Base-by-base conservation (phyloP, 1,139 yeast genomes). In the Candida mesenterica region DNA sequence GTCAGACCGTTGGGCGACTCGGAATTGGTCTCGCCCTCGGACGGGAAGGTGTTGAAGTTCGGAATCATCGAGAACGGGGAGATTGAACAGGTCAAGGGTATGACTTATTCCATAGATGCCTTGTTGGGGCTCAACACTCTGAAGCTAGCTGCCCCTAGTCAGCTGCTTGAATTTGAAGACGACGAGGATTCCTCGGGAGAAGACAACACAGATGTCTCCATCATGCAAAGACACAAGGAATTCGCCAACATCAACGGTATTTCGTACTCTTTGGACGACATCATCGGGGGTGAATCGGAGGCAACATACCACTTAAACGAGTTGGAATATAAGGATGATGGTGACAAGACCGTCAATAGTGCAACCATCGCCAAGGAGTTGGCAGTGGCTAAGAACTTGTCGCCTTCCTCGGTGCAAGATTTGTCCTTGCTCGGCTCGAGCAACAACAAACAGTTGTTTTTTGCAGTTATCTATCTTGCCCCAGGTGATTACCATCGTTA, bases 401-500 rank as follows among this genome's bases (percentile, higher is more conserved):
- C 69, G 4, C 68, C 74, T n/a, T 49, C 62, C 10, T 60, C 65
- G 2, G 41, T 50, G n/a, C 68, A 61, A 36, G 45, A 46, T 28
- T 45, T 59, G 36, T 52, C 55, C 12, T 41, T 48, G 12, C 49
- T 53, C 35, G 55, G 51, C 15, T 13, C 32, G 16, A 42, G 46
- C 29, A 33, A 31, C 13, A 71, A 73, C 33, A 85, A 82, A 42
- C 81, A 82, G 50, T 68, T 94, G 39, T 92, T 74, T 56, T 92
- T 86, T 59, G 82, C 96, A 1, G 99, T 94, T 15, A 88, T 94
- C 25, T 94, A 94, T 57, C 72, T 94, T 39, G 97, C 97, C 0
- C 99, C 99, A 1, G 99, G 98, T 25, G 98, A 94, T 57, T 94
- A 94, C 60, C 99, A 94, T 62, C 82, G 96, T 46, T 94, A 84